Evolutionary conservation across 1,284 basidiomycete genomes (phyloP).

Genomic region (Xerocomus nothofagi): DNA sequence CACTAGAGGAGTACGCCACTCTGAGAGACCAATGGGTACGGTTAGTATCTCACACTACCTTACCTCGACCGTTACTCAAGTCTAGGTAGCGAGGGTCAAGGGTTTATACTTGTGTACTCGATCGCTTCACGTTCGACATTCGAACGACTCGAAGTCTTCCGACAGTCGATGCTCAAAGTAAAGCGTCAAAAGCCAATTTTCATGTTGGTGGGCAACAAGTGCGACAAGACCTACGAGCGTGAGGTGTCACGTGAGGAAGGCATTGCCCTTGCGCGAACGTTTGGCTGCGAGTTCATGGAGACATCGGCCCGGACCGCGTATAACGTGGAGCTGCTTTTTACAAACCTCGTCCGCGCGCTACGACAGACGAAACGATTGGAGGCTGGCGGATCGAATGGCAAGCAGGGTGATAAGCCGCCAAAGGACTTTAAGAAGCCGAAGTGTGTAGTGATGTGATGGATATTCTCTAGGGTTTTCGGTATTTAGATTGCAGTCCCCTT

Average conservation of each 20-base stretch:
- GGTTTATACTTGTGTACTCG: constrained; percentile 98
- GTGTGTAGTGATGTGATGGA: constrained; percentile 78
- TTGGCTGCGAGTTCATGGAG: constrained; percentile 95
- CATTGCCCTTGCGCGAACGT: constrained; percentile 76
- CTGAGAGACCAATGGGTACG: constrained; percentile 99
- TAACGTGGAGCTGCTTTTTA: constrained; percentile 95
- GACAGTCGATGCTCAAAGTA: constrained; percentile 91
- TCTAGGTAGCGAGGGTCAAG: constrained; percentile 85
- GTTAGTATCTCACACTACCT: constrained; percentile 46
- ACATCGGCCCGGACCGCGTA: constrained; percentile 94
- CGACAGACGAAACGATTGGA: constrained; percentile 55
- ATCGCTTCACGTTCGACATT: constrained; percentile 95
- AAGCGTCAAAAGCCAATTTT: constrained; percentile 86
- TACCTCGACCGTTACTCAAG: constrained; percentile 14
- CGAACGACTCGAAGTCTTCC: constrained; percentile 92
- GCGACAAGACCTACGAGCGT: constrained; percentile 82
- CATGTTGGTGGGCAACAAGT: constrained; percentile 92
- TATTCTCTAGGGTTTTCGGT: constrained; percentile 56
- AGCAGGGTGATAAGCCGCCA: constrained; percentile 32
- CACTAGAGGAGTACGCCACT: constrained; percentile 91
- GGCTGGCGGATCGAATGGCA: constrained; percentile 33
- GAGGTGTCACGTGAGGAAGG: constrained; percentile 92
- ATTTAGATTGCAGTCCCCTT: constrained; percentile 61
- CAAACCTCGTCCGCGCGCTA: constrained; percentile 86
- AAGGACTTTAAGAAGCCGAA: constrained; percentile 51